A percentile compares a stretch with the other conserved stretches of the same genome.
Evolutionary conservation across 108 stramenopile genomes (phyloP).

Genomic region (Seminavis robusta): DNA sequence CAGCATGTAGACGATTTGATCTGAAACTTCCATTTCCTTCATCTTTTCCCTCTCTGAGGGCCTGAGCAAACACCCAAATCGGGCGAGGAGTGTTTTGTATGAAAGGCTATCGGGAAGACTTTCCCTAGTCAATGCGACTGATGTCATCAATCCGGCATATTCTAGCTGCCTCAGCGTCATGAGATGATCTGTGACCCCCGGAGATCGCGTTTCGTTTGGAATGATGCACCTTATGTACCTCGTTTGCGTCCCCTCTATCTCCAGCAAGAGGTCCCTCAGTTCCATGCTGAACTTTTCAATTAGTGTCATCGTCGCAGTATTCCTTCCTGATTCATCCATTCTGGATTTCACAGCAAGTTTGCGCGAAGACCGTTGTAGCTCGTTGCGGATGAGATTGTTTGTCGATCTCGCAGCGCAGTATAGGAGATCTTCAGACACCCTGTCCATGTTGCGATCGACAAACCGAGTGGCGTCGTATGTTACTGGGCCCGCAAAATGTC

Average conservation of each 20-base stretch:
- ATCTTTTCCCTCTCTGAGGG: not conserved
- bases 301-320: constrained; percentile 43
- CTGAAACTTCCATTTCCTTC: constrained; percentile 12
- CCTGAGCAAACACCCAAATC: constrained; percentile 40
- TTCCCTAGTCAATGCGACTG: constrained; percentile 81
- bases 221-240: constrained; percentile 92
- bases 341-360: not conserved
- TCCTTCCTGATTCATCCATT: constrained; percentile 16
- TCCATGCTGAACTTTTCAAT: constrained; percentile 65
- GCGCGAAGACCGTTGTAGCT: constrained; percentile 20
- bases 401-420: constrained; percentile 43
- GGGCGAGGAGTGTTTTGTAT: constrained; percentile 59
- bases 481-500: constrained; percentile 87
- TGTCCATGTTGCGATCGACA: constrained; percentile 81
- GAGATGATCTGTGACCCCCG: constrained; percentile 55
- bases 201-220: constrained; percentile 69
- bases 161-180: constrained; percentile 84
- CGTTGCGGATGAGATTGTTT: constrained; percentile 55
- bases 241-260: constrained; percentile 64
- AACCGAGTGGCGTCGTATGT: constrained; percentile 77
- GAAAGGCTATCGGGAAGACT: constrained; percentile 89
- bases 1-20: constrained; percentile 33
- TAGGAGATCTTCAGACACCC: constrained; percentile 63
- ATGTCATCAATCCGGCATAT: constrained; percentile 93
- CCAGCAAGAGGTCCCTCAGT: constrained; percentile 55